Base-by-base conservation (phyloP, 345 rosid genomes). In the Hirschfeldia incana region DNA sequence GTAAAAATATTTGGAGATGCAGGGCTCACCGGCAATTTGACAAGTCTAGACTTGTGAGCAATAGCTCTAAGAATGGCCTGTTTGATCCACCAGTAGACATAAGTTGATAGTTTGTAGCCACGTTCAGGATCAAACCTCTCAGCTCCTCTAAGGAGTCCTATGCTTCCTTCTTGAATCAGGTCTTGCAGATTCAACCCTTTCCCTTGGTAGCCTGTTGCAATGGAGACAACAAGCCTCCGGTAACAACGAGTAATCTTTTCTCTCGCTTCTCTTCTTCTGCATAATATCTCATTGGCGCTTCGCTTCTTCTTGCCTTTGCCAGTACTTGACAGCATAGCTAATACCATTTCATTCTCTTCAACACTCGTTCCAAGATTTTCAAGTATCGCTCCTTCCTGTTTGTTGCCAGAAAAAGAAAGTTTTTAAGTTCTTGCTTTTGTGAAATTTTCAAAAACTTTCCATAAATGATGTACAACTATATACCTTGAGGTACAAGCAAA, bases 41-140 rank as follows among this genome's bases (percentile, higher is more conserved):
- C 81, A 4, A 82, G 66, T 81, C 89, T 79, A 27, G 88, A 85
- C 30, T 85, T 86, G 68, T 84, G 84, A 2, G 85, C 76, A n/a
- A 85, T 69, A 17, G 92, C 87, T 26, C 80, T 84, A 33, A 86
- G 46, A 27, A 88, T 85, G 29, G 91, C 89, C 44, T 88, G 88
- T 80, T 80, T 88, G 76, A 88, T 86, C 92, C 92, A 86, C 89
- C 89, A 85, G 81, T 86, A 86, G 69, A 76, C 88, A 70, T 87
- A 88, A 39, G 92, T 88, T 2, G 92, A 88, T 58, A 87, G 83
- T 78, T 88, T 88, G 73, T 78, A 85, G 17, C 92, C 89, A 72
- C 84, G 70, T 65, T 80, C 80, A 0, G 89, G 88, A 85, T 88
- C 87, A 71, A 86, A 88, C 69, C 82, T 85, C 84, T 81, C 87